A percentile compares a stretch with the other conserved stretches of the same genome.
These are phyloP conservation scores for Nemania sp. DNA, from an alignment of 2,329 filamentous ascomycete species.

Conservation along the genomic window DNA sequence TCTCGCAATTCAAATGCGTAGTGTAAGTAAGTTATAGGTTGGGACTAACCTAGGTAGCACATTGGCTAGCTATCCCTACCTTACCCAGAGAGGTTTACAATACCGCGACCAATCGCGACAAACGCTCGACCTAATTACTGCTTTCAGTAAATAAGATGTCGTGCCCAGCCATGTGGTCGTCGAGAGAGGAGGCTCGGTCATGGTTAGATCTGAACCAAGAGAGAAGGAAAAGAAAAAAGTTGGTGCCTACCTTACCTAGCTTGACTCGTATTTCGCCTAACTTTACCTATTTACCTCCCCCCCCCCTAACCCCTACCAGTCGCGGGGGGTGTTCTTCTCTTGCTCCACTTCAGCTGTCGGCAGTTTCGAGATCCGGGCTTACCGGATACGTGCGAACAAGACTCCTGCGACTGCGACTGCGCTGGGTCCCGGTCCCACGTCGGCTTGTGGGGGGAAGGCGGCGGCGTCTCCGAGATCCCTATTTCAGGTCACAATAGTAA, in stretches of 20 bases:
- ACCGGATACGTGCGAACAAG: background rate
- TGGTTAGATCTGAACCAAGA: background rate
- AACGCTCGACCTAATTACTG: conserved; percentile 1
- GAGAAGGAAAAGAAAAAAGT: background rate
- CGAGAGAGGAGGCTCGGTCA: background rate
- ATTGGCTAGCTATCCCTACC: background rate
- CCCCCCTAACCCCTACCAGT: too few relatives aligned
- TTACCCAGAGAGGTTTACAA: background rate
- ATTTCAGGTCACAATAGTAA: background rate
- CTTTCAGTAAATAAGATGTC: conserved; percentile 16
- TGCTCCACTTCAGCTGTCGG: conserved; percentile 12
- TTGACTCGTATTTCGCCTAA: too few relatives aligned
- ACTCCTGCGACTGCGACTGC: background rate
- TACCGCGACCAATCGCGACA: too few relatives aligned
- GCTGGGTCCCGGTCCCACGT: background rate
- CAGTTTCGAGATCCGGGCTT: conserved; percentile 7
- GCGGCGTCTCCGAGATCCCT: too few relatives aligned
- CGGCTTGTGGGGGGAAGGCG: background rate
- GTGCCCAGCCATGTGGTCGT: background rate
- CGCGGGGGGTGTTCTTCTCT: background rate
- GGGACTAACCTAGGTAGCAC: too few relatives aligned
- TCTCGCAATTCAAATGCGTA: too few relatives aligned
- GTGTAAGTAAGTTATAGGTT: too few relatives aligned
- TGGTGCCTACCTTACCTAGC: too few relatives aligned
- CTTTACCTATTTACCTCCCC: too few relatives aligned